A percentile compares a stretch with the other conserved stretches of the same genome.
Conservation (phyloP, 176 grass and related monocot species). For the Bromus sterilis region DNA sequence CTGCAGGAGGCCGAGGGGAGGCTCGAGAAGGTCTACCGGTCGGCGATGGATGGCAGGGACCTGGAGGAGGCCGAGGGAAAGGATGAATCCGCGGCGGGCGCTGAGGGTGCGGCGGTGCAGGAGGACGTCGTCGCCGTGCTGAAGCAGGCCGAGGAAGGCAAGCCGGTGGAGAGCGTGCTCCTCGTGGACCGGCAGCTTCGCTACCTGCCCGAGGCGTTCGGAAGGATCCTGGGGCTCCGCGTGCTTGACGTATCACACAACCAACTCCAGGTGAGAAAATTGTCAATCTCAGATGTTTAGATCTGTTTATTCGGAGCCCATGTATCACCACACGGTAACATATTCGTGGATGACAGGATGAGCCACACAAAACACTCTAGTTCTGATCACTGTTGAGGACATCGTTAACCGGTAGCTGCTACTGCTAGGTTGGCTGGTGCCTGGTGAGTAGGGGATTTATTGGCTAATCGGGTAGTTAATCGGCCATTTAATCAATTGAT, state of each 20-base stretch:
- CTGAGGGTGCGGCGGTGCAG: constrained; percentile 25
- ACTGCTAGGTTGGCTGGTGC: too few relatives aligned
- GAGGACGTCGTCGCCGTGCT: constrained; percentile 53
- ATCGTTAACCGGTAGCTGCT: too few relatives aligned
- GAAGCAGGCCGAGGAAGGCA: constrained; percentile 45
- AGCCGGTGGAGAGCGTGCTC: constrained; percentile 38
- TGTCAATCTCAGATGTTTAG: neutral
- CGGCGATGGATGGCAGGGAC: constrained; percentile 36
- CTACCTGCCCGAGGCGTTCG: constrained; percentile 60
- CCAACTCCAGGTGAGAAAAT: constrained; percentile 58
- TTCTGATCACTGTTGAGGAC: too few relatives aligned
- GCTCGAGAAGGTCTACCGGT: constrained; percentile 55
- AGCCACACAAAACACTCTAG: neutral
- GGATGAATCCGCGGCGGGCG: neutral
- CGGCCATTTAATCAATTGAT: too few relatives aligned
- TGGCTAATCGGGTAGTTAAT: too few relatives aligned
- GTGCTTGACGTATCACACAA: constrained; percentile 77
- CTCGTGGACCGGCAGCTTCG: constrained; percentile 54
- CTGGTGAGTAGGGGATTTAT: too few relatives aligned
- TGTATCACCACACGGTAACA: neutral
- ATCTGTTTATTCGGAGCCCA: neutral
- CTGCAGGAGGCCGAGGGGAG: constrained; percentile 55
- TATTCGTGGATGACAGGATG: neutral
- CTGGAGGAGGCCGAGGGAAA: neutral
- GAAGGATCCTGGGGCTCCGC: constrained; percentile 56